Evolutionary conservation across 2,329 filamentous ascomycete species (phyloP), one percentile per base, ranked within the genome.

Genomic region (Cercospora sesami): DNA sequence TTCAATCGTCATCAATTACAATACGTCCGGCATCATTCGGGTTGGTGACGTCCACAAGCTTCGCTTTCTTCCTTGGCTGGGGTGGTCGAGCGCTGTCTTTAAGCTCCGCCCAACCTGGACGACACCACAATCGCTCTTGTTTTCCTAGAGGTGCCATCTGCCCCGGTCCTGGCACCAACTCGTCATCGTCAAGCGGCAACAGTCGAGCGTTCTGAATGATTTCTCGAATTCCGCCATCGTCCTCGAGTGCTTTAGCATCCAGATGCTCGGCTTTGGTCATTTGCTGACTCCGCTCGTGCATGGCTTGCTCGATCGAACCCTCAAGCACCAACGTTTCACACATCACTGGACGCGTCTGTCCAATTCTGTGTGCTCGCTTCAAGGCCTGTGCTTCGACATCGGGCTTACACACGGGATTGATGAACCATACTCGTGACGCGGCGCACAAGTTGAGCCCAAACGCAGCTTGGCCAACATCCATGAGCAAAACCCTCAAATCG

Each of bases 391-490:
- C 93, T 78, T 96, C 92, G 0, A 96, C 86, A 71, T 91, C 83
- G 0, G 93, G 93, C 63, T 94, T 91, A 77, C 95, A 90, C 12
- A 96, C 92, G 0, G 94, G 94, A 71, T 91, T 94, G 65, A 96
- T 86, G 70, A 98, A 97, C 79, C 93, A 96, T 9, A 98, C 90
- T 2, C 94, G 84, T 4, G 91, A 95, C 1, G 94, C 94, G 10
- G 87, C 89, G 62, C 89, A 89, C 78, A 97, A 89, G 76, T 97
- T 94, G 0, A 98, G 84, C 0, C 94, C 94, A 69, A 94, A 92
- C 0, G 94, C 92, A 31, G 94, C 94, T 76, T 95, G 92, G 1
- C 87, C 88, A n/a, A 97, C 86, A 75, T 97, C 93, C 90, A 97
- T 97, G 1, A 97, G 84, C 2, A 97, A 82, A 0, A 97, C 92